Base-by-base conservation (phyloP, 208 protist species). In the Leishmania martiniquensis region DNA sequence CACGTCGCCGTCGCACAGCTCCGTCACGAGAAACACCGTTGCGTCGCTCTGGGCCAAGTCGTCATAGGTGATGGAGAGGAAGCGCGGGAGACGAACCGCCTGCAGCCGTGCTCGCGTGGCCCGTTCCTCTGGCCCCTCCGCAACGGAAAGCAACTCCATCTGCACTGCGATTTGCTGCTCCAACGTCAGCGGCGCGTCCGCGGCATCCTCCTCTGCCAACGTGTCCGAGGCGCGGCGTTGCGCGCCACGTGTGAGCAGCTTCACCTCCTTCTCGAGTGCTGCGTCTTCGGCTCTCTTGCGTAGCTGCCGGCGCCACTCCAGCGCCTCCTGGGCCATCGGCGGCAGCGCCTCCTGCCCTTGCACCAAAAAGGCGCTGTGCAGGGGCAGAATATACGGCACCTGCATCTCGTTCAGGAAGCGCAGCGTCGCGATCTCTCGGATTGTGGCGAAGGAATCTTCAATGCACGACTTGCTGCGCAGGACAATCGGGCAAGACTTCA, bases 1-100 rank as follows among this genome's bases (percentile, higher is more conserved):
- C n/a, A 97, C 63, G 62, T 97, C 93, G 42, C 93, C 93, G 80
- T 95, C 91, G 82, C 93, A 97, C 34, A 95, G 78, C 84, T 97
- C 91, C 69, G 85, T 91, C 68, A 97, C 91, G 6, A 97, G 84
- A 74, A 95, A 94, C 0, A 85, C 73, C 0, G 93, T 97, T 9
- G 86, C 90, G 76, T 96, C 91, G 71, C 89, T 86, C 60, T 85
- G 69, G 66, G 81, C 76, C 17, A 91, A 83, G 44, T 97, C 91
- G 69, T 96, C 88, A 55, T 89, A 78, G 4, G 83, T 88, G 73
- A 97, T 95, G 37, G 93, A 91, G 7, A 96, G 73, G 63, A 97
- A 96, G n/a, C 83, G 80, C 0, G 93, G 93, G 15, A 97, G 83
- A 12, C 82, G 73, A 1, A 97, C 82, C 54, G 65, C 52, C 10